Evolutionary conservation across 371 early-diverging fungal genomes (phyloP).

Genomic region (Syncephalastrum contaminatum): DNA sequence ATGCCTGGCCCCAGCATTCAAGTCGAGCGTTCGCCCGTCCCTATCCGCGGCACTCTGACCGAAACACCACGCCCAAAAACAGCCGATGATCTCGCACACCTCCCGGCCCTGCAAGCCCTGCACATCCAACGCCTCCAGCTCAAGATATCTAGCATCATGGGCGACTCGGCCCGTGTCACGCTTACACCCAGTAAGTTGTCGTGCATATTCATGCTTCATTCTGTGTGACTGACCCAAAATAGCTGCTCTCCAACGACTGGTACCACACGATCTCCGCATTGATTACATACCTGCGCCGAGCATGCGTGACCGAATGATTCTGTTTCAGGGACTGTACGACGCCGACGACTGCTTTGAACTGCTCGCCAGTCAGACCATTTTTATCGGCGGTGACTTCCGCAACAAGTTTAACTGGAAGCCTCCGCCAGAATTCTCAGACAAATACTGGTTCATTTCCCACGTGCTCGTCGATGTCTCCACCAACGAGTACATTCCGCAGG

Average conservation of each 20-base stretch:
- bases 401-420: slow-evolving; percentile 32
- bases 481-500: too few species aligned
- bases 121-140: slow-evolving; percentile 32
- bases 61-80: slow-evolving; percentile 18
- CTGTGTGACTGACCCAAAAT: neutral
- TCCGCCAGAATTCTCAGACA: slow-evolving; percentile 24
- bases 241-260: slow-evolving; percentile 36
- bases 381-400: slow-evolving; percentile 36
- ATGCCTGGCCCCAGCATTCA: too few species aligned
- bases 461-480: slow-evolving; percentile 2
- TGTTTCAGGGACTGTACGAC: slow-evolving; percentile 37
- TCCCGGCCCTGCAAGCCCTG: slow-evolving; percentile 20
- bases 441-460: slow-evolving; percentile 33
- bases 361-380: slow-evolving; percentile 23
- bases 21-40: slow-evolving; percentile 2
- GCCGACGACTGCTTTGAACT: slow-evolving; percentile 29
- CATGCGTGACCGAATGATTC: slow-evolving; percentile 40
- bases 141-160: slow-evolving; percentile 27
- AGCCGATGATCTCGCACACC: slow-evolving; percentile 1
- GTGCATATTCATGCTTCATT: neutral
- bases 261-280: slow-evolving; percentile 40
- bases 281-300: slow-evolving; percentile 34
- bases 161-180: slow-evolving; percentile 7
- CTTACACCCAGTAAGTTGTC: slow-evolving; percentile 25
- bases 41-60: slow-evolving; percentile 15